Base-by-base conservation (phyloP, 768 basidiomycete species). In the Tylopilus sp. region DNA sequence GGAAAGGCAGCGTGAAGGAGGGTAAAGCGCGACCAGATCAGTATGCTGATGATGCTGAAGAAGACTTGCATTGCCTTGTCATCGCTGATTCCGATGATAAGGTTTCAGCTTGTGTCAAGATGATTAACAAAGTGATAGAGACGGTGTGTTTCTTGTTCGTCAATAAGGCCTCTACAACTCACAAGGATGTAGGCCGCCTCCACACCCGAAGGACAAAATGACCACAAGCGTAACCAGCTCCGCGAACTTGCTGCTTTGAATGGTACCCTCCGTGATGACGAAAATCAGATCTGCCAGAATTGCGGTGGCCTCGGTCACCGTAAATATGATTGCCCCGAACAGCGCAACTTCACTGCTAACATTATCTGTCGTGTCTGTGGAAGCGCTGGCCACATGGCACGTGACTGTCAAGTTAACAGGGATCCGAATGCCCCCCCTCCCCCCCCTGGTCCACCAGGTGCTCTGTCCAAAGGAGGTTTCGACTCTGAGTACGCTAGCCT, bases 341-440 rank as follows among this genome's bases (percentile, higher is more conserved):
- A 97, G 72, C 86, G 90, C 71, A 97, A 97, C 76, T 98, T 94
- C 76, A 95, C 92, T 62, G 97, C 97, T 76, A 96, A 96, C 78
- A 95, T 99, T 77, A 96, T 98, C 68, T 99, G 97, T 79, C 94
- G 93, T 66, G 85, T 95, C 65, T 99, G 97, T 71, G 96, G 96
- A 56, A 95, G 92, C 65, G 93, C 94, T 36, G 96, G 97, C 33
- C 96, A 98, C 75, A 98, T 99, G 96, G 96, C 95, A 45, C 87
- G 95, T 61, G 96, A 98, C 74, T 98, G 96, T 71, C 90, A 92
- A 43, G 88, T 91, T 67, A 90, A 92, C 73, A 92, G 85, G 66
- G 91, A 94, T 71, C 89, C 91, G 54, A 90, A 89, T 63, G 85
- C 86, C 19, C 71, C 76, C 25, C 74, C 79, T n/a, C 74, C 78